Conservation (phyloP, 129 eudicot genomes). For the Erigeron canadensis region DNA sequence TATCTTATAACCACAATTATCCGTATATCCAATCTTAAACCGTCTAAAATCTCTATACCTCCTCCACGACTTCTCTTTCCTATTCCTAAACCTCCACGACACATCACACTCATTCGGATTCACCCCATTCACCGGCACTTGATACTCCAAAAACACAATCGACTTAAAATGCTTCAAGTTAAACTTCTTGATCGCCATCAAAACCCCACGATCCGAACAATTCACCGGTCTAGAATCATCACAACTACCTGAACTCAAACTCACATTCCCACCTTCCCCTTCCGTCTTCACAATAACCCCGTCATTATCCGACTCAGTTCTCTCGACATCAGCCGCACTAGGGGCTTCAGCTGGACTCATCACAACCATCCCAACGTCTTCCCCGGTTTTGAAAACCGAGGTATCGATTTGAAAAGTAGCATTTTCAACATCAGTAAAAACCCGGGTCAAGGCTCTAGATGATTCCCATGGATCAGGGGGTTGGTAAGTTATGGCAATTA, state of each 20-base stretch:
- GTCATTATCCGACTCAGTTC: conserved; percentile 57
- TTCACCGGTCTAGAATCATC: conserved; percentile 59
- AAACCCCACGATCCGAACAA: conserved; percentile 78
- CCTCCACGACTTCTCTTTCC: conserved; percentile 96
- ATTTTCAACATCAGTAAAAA: conserved; percentile 72
- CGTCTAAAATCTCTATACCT: conserved; percentile 90
- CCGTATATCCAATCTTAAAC: conserved; percentile 66
- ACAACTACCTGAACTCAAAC: conserved; percentile 38
- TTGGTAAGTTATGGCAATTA: conserved; percentile 91
- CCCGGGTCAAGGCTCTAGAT: conserved; percentile 78
- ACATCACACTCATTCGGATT: conserved; percentile 86
- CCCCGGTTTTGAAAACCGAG: conserved; percentile 85
- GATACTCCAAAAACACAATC: conserved; percentile 71
- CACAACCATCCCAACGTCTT: conserved; percentile 46
- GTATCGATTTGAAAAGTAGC: conserved; percentile 80
- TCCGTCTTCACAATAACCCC: conserved; percentile 47
- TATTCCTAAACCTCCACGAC: conserved; percentile 88
- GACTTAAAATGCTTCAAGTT: conserved; percentile 73
- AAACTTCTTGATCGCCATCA: conserved; percentile 75
- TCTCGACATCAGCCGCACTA: conserved; percentile 26
- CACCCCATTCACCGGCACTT: conserved; percentile 67
- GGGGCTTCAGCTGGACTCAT: conserved; percentile 43
- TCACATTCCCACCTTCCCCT: conserved; percentile 33
- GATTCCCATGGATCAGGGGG: conserved; percentile 99
- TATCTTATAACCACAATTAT: conserved; percentile 74